Evolutionary conservation across 2,329 filamentous ascomycete species (phyloP).

Genomic region (Colletotrichum sp.): DNA sequence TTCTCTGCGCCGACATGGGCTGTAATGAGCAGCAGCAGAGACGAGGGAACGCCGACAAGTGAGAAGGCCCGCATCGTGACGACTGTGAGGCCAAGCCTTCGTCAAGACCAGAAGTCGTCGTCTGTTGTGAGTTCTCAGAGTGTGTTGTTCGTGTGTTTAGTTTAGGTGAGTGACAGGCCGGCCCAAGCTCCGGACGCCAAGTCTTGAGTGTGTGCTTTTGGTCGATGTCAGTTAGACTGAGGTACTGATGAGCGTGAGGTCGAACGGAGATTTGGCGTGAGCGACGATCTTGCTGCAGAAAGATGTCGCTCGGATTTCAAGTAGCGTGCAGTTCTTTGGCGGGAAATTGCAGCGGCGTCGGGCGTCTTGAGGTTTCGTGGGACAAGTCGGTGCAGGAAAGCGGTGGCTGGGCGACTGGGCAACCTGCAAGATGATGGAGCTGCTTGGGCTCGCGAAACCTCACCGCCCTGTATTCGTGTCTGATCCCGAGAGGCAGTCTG

Average conservation of each 20-base stretch:
- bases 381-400: slow-evolving; percentile 8
- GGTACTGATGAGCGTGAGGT: background rate
- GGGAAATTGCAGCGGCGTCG: background rate
- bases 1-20: slow-evolving; percentile 40
- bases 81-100: background rate
- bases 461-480: slow-evolving; percentile 6
- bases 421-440: slow-evolving; percentile 14
- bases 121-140: background rate
- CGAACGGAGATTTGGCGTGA: background rate
- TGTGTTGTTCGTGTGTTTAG: background rate
- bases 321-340: background rate
- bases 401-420: slow-evolving; percentile 17
- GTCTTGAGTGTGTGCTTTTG: background rate
- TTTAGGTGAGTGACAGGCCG: background rate
- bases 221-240: background rate
- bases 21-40: slow-evolving; percentile 51
- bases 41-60: slow-evolving; percentile 44
- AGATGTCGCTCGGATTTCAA: background rate
- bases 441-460: background rate
- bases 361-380: background rate
- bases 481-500: background rate
- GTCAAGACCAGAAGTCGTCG: background rate
- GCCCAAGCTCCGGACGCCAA: background rate
- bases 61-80: slow-evolving; percentile 43
- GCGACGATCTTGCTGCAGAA: background rate